A percentile compares a stretch with the other conserved stretches of the same genome.
Conservation (phyloP, 108 stramenopile genomes). For the Seminavis robusta region DNA sequence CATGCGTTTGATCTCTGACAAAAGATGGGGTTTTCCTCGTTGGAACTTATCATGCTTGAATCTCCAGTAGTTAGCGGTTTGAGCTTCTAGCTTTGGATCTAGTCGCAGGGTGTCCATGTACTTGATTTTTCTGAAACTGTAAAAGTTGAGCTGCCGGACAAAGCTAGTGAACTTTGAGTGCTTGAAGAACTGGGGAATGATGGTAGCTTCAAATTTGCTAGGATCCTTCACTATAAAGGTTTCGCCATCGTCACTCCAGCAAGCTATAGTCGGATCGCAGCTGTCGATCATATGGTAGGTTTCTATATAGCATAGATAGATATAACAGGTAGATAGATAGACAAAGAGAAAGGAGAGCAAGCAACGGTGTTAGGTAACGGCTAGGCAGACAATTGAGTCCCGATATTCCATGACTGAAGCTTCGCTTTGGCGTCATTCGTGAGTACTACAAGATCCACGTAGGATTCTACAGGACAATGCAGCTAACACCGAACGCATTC, state of each 20-base stretch:
- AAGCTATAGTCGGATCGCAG: conserved; percentile 57
- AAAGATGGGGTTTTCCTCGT: conserved; percentile 61
- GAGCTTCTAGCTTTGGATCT: conserved; percentile 60
- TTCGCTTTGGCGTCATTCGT: neutral
- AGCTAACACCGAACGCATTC: too few relatives aligned
- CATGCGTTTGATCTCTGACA: conserved; percentile 71
- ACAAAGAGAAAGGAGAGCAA: neutral
- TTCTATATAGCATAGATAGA: conserved; percentile 36
- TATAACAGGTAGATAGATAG: conserved; percentile 7
- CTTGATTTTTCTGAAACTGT: conserved; percentile 83
- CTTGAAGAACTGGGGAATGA: conserved; percentile 95
- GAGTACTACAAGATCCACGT: too few relatives aligned
- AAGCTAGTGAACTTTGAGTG: conserved; percentile 83
- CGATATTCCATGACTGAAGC: neutral
- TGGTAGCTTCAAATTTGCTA: conserved; percentile 55
- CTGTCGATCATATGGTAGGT: conserved; percentile 87
- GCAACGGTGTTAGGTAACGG: neutral
- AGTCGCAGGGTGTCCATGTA: conserved; percentile 67
- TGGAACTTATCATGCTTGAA: conserved; percentile 79
- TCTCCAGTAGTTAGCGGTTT: conserved; percentile 75
- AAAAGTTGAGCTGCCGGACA: conserved; percentile 91
- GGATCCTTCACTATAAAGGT: conserved; percentile 83
- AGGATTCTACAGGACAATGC: too few relatives aligned
- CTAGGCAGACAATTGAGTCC: neutral
- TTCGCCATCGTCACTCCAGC: conserved; percentile 77